Evolutionary conservation across 2,329 filamentous ascomycete species (phyloP).

Genomic region (Neonectria hederae): DNA sequence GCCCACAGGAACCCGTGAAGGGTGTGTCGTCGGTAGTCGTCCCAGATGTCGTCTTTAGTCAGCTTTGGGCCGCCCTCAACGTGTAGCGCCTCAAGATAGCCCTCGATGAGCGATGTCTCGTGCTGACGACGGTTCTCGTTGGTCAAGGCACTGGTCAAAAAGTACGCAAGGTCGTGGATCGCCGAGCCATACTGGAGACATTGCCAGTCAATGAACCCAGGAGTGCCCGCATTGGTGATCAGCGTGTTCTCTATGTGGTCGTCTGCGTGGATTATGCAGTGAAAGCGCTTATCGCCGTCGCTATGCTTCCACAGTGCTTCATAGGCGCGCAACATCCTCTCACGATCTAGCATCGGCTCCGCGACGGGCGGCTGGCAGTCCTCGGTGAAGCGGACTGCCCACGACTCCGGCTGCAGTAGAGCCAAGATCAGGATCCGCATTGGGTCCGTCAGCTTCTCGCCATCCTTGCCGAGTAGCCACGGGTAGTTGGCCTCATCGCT

Average conservation of each 20-base stretch:
- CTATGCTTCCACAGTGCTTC: slow-evolving; percentile 15
- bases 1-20: slow-evolving; percentile 21
- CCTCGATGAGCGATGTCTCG: slow-evolving; percentile 3
- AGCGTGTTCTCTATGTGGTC: slow-evolving; percentile 19
- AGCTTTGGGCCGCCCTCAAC: slow-evolving; percentile 11
- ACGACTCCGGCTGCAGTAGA: slow-evolving; percentile 9
- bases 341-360: slow-evolving; percentile 6
- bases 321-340: slow-evolving; percentile 8
- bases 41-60: slow-evolving; percentile 11
- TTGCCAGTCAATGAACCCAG: slow-evolving; percentile 23
- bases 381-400: slow-evolving; percentile 8
- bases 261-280: slow-evolving; percentile 15
- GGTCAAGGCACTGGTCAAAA: slow-evolving; percentile 14
- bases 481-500: slow-evolving; percentile 8
- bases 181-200: slow-evolving; percentile 16
- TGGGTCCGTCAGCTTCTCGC: slow-evolving; percentile 10
- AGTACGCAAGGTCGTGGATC: slow-evolving; percentile 16
- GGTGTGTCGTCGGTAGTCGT: slow-evolving; percentile 11
- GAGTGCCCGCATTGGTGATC: slow-evolving; percentile 12
- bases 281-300: slow-evolving; percentile 4
- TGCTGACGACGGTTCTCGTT: slow-evolving; percentile 10
- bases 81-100: slow-evolving; percentile 7
- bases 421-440: slow-evolving; percentile 7
- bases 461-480: slow-evolving; percentile 14
- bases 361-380: slow-evolving; percentile 12